Evolutionary conservation across 345 rosid species (phyloP).

Genomic region (Gynandropsis gynandra): DNA sequence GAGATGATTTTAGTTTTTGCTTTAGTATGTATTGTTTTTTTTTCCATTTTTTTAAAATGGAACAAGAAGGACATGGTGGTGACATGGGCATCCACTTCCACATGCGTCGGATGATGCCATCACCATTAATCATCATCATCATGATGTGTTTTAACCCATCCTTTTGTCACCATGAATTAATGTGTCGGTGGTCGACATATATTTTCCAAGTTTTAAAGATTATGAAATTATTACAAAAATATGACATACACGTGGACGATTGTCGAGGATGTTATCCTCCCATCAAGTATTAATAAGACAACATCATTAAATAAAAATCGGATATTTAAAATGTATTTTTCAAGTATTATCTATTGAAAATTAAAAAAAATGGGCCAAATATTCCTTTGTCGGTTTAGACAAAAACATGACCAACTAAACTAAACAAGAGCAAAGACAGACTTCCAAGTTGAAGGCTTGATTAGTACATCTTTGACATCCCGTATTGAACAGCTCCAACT

Average conservation of each 20-base stretch:
- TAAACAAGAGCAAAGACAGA: slow-evolving; percentile 7
- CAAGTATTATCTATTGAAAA: too few species aligned
- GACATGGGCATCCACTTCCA: slow-evolving; percentile 26
- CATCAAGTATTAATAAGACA: too few species aligned
- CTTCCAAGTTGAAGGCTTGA: not conserved
- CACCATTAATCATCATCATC: slow-evolving; percentile 17
- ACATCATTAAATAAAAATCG: too few species aligned
- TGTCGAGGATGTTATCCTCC: too few species aligned
- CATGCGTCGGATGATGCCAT: slow-evolving; percentile 20
- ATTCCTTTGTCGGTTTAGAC: slow-evolving; percentile 10
- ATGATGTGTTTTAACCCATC: slow-evolving; percentile 9
- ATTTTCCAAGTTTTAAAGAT: slow-evolving; percentile 14
- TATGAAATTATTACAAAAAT: too few species aligned
- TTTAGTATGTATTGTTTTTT: not conserved
- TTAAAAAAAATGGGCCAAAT: too few species aligned
- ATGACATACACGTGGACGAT: too few species aligned
- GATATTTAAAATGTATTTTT: too few species aligned
- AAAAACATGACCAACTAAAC: slow-evolving; percentile 18
- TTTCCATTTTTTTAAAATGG: slow-evolving; percentile 14
- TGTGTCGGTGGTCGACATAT: not conserved
- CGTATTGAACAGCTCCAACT: slow-evolving; percentile 69
- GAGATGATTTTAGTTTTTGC: too few species aligned
- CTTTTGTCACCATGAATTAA: slow-evolving; percentile 7
- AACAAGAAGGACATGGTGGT: slow-evolving; percentile 22
- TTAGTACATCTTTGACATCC: slow-evolving; percentile 68